phyloP scores from a whole-genome alignment of 1,284 basidiomycete species.

The Coriolopsis trogii region DNA sequence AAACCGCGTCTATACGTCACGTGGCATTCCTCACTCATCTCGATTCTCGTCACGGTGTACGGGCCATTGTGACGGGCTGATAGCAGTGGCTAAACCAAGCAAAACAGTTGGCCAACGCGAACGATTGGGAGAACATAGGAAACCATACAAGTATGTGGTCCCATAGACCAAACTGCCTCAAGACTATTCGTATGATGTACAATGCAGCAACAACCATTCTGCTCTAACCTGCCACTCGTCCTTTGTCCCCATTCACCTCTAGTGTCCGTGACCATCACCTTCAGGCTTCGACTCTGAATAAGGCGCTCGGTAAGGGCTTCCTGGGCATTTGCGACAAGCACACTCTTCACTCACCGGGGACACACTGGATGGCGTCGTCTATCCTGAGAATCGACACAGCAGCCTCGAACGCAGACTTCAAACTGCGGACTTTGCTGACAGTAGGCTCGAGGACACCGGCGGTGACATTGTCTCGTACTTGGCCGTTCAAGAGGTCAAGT shows the following conservation, averaged over 20 bases:
- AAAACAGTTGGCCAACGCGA: too few species aligned
- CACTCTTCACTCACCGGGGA: constrained; percentile 60
- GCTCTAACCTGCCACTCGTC: constrained; percentile 9
- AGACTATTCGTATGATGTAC: constrained; percentile 24
- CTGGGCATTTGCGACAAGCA: background rate
- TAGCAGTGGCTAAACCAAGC: too few species aligned
- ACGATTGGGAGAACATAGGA: too few species aligned
- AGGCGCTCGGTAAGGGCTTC: too few species aligned
- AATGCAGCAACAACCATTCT: constrained; percentile 15
- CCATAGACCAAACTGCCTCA: background rate
- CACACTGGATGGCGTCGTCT: constrained; percentile 90
- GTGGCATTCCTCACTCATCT: constrained; percentile 4
- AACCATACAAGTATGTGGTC: too few species aligned
- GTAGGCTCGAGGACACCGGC: constrained; percentile 97
- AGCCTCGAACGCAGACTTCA: constrained; percentile 97
- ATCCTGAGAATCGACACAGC: constrained; percentile 95
- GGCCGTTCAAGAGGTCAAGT: constrained; percentile 91
- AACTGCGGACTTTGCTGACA: constrained; percentile 93
- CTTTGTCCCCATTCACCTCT: constrained; percentile 12
- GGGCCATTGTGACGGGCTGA: too few species aligned
- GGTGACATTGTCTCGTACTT: constrained; percentile 92
- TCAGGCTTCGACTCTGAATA: constrained; percentile 79
- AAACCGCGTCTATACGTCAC: constrained; percentile 29
- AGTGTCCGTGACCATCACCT: constrained; percentile 39
- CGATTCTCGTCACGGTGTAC: constrained; percentile 8